Evolutionary conservation across 2,329 filamentous ascomycete genomes (phyloP), one percentile per base, ranked within the genome.

Genomic region (Botrytis galanthina): DNA sequence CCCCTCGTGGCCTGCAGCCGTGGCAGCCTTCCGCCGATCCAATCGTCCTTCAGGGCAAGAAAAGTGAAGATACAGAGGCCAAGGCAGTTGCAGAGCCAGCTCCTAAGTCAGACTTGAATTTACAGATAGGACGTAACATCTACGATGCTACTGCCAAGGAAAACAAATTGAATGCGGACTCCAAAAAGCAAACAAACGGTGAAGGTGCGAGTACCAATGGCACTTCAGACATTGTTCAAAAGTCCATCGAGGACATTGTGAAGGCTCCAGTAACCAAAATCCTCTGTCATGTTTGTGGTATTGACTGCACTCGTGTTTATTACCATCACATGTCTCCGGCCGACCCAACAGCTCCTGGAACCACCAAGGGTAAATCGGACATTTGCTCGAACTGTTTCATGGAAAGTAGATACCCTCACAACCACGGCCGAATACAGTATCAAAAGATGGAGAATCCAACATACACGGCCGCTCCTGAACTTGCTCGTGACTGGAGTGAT

Each of bases 61-160:
- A 86, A 77, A 87, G 83, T 75, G 82, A 82, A 70, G 88, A 81
- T 70, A 81, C 81, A 32, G 80, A 81, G 42, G 75, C 77, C 3
- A 91, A 91, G 80, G 92, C 92, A 1, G 88, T 86, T 59, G 88
- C 92, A 12, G 87, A 88, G 18, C 86, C 91, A 6, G 87, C 87
- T 88, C 73, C 79, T 14, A 97, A 97, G 84, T 86, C 89, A 46
- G 95, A 97, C 78, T 87, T 96, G 74, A 98, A 97, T 81, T 88
- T 97, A n/a, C 93, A 97, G 81, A 91, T 98, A 74, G 92, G 94
- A 76, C 93, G 96, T 76, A 98, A 97, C 82, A 94, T 98, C 73
- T 99, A 98, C 84, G 95, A 99, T 80, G 93, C 74, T 94, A 92
- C 81, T 92, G 95, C 78, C 95, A 97, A 83, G 92, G 97, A 80